Conservation (phyloP, 164 flowering plant genomes). For the Umbellularia californica region DNA sequence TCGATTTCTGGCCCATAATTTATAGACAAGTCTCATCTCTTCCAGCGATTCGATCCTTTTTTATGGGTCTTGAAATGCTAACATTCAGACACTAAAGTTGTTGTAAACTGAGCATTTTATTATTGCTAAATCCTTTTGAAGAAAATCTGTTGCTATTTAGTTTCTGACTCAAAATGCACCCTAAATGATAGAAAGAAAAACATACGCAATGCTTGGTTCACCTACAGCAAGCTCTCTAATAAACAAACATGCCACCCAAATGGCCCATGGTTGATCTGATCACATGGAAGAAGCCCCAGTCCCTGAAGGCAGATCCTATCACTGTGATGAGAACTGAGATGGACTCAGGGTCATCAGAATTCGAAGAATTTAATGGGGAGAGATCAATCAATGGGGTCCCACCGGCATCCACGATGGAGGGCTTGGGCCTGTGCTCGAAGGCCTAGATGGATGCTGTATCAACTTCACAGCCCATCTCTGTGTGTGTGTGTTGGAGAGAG, state of each 20-base stretch:
- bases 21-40: too few relatives aligned
- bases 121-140: too few relatives aligned
- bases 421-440: constrained; percentile 43
- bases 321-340: constrained; percentile 17
- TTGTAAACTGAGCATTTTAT: too few relatives aligned
- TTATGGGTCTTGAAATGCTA: too few relatives aligned
- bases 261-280: constrained; percentile 45
- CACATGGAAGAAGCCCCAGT: constrained; percentile 79
- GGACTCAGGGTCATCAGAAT: constrained; percentile 1
- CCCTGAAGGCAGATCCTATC: constrained; percentile 43
- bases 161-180: background rate
- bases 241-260: too few relatives aligned
- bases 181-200: too few relatives aligned
- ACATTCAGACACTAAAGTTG: too few relatives aligned
- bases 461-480: constrained; percentile 19
- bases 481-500: background rate
- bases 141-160: too few relatives aligned
- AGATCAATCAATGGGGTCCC: constrained; percentile 49
- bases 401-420: constrained; percentile 15
- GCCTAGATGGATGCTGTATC: constrained; percentile 45
- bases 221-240: too few relatives aligned
- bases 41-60: too few relatives aligned
- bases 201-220: background rate
- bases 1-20: too few relatives aligned
- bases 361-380: constrained; percentile 17